Base-by-base conservation (phyloP, 805 yeast genomes). In the Yamadazyma paraphyllophila region DNA sequence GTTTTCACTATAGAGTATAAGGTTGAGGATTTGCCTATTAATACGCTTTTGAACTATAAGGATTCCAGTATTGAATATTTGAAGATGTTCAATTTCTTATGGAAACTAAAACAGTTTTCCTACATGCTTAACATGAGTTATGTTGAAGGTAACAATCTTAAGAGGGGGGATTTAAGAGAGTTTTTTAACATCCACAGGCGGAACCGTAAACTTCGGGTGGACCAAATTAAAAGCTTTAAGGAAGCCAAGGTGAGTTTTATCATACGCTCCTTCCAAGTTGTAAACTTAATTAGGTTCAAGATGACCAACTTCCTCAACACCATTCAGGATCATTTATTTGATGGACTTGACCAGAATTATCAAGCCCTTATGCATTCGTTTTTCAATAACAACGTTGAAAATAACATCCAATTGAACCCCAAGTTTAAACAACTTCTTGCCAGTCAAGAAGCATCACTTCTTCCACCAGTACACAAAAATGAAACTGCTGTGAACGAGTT, bases 1-100 rank as follows among this genome's bases (percentile, higher is more conserved):
- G 89, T 87, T 2, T 91, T 92, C 61, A 88, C 97, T 0, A 67
- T 91, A 31, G 97, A 90, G 58, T 94, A 87, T 61, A 69, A 77
- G 44, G 56, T 80, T 9, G 74, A 80, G 7, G 68, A 76, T 24
- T 73, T 86, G 2, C 68, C 92, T 13, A 67, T 83, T 32, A 76
- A 78, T 31, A 51, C 59, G 2, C 46, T 71, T 60, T 38, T 65
- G 56, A 48, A 71, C 44, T 53, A 61, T 42, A 51, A 54, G 7
- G 52, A 54, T 33, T 41, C 41, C 65, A 15, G 52, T 39, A 72
- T 72, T 45, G 87, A 80, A 43, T 92, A 92, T 60, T 69, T 89
- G 42, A 77, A 86, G 53, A 78, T 91, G 52, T 94, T 92, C 71
- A 88, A 90, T 55, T 88, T 89, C 57, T 62, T 94, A 34, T 88